Conservation (phyloP, 371 early-diverging fungal species). For the Mortierella sp. region DNA sequence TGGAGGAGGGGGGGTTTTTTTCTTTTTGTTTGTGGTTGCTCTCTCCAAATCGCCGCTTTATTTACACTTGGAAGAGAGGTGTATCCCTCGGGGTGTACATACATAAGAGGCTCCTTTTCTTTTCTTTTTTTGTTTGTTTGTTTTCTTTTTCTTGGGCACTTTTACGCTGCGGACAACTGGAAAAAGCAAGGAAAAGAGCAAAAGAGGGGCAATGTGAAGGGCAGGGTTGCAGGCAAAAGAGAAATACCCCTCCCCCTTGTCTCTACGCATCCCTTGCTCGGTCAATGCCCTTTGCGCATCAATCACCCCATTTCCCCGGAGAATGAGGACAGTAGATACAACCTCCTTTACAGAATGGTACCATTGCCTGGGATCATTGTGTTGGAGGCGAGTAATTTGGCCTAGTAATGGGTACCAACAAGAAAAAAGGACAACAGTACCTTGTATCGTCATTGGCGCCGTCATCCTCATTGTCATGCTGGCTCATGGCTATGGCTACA, state of each 20-base stretch:
- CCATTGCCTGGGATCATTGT: background rate
- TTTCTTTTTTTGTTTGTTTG: background rate
- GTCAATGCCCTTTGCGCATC: background rate
- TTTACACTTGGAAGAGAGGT: slow-evolving; percentile 6
- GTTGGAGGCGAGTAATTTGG: background rate
- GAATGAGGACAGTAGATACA: background rate
- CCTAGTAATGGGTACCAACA: background rate
- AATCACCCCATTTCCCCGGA: background rate
- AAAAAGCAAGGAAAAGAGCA: background rate
- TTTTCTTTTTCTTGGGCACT: background rate
- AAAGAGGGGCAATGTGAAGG: background rate
- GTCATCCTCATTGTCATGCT: too few relatives aligned
- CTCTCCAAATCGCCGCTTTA: slow-evolving; percentile 3
- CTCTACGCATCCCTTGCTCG: background rate
- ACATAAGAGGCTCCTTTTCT: background rate
- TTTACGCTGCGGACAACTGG: background rate
- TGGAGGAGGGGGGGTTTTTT: background rate
- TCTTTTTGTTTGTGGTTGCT: background rate
- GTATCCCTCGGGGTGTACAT: background rate
- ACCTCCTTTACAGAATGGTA: background rate
- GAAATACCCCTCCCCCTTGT: background rate
- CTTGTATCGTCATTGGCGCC: background rate
- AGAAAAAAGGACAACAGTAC: background rate
- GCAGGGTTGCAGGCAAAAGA: background rate
- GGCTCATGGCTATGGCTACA: background rate